These are phyloP conservation scores for Blastosporella zonata DNA, from an alignment of 1,284 basidiomycete species.

Conservation along the genomic window DNA sequence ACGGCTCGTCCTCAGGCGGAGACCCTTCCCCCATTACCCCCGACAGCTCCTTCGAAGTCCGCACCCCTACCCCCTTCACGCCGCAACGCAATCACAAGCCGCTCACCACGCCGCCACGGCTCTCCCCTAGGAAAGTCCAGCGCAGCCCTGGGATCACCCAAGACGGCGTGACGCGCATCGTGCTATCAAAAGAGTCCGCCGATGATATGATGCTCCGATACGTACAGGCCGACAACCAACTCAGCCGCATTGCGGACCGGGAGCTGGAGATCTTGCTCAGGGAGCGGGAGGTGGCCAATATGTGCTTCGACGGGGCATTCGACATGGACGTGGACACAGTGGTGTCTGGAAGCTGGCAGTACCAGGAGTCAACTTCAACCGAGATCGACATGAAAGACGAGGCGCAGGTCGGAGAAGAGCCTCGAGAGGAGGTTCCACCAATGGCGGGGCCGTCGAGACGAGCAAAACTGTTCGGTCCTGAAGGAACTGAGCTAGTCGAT, in stretches of 20 bases:
- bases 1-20: neutral
- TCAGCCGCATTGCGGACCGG: conserved; percentile 12
- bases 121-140: conserved; percentile 16
- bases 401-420: conserved; percentile 4
- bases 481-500: conserved; percentile 17
- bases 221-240: conserved; percentile 7
- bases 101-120: conserved; percentile 10
- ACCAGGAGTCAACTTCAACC: neutral
- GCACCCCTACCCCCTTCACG: conserved; percentile 1
- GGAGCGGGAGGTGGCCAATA: conserved; percentile 6
- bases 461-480: conserved; percentile 7
- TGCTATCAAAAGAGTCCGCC: conserved; percentile 13
- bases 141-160: conserved; percentile 17
- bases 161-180: conserved; percentile 11
- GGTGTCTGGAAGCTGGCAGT: neutral
- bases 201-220: conserved; percentile 10
- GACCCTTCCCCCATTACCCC: neutral
- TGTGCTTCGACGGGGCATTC: neutral
- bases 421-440: conserved; percentile 4
- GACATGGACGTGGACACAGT: conserved; percentile 11
- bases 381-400: neutral
- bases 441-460: neutral
- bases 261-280: conserved; percentile 16
- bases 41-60: conserved; percentile 1
- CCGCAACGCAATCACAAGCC: conserved; percentile 5